Conservation (phyloP, 371 early-diverging fungal genomes). For the Actinomucor elegans region DNA sequence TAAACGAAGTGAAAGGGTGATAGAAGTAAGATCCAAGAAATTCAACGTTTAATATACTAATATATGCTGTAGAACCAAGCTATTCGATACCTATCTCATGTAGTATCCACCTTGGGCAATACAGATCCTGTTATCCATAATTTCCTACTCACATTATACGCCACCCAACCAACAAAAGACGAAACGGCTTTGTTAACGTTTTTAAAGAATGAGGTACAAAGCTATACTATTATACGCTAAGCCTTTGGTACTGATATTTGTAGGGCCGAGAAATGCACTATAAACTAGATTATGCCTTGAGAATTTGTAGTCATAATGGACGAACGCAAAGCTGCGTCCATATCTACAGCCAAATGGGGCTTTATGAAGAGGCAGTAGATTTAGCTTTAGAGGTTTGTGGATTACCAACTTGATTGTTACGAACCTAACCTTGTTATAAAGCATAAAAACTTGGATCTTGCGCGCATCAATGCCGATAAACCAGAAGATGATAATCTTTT, state of each 20-base stretch:
- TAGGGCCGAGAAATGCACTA: constrained; percentile 74
- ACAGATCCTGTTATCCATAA: constrained; percentile 92
- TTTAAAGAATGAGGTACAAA: constrained; percentile 70
- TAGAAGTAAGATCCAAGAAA: constrained; percentile 20
- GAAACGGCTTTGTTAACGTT: constrained; percentile 67
- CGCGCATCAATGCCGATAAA: constrained; percentile 89
- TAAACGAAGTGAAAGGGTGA: constrained; percentile 16
- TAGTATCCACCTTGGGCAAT: constrained; percentile 70
- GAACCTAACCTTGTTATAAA: constrained; percentile 67
- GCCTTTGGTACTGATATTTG: constrained; percentile 54
- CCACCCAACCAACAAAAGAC: constrained; percentile 66
- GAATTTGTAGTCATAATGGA: constrained; percentile 75
- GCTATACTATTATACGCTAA: constrained; percentile 72
- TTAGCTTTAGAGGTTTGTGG: constrained; percentile 69
- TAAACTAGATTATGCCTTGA: constrained; percentile 85
- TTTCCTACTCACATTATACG: constrained; percentile 83
- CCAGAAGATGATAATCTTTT: constrained; percentile 75
- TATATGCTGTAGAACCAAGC: constrained; percentile 70
- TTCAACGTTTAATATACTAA: neutral
- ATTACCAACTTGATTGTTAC: constrained; percentile 79
- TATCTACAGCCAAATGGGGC: constrained; percentile 80
- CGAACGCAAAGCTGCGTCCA: constrained; percentile 80
- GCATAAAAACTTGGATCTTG: constrained; percentile 85
- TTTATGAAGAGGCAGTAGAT: constrained; percentile 87
- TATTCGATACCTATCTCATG: constrained; percentile 83